Evolutionary conservation across 2,329 filamentous ascomycete genomes (phyloP).

Genomic region (Hypomyces rosellus): DNA sequence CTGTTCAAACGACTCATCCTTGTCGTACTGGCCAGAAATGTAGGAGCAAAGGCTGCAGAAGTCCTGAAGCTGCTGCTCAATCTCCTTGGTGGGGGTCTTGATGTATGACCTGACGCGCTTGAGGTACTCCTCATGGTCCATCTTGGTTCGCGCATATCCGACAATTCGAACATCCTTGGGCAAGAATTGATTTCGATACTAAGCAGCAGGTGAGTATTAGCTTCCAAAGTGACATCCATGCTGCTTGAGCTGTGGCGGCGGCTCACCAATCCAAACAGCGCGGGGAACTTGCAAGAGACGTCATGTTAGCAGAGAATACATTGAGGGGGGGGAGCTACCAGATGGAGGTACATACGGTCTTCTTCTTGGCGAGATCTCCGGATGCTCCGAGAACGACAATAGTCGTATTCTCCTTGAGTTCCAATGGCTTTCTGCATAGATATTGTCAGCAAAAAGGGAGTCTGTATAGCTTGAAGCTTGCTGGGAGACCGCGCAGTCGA

Average conservation of each 20-base stretch:
- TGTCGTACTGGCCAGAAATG: slow-evolving; percentile 94
- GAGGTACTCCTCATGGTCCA: slow-evolving; percentile 95
- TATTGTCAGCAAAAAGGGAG: slow-evolving; percentile 9
- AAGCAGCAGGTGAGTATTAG: slow-evolving; percentile 15
- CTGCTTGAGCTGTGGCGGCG: not conserved
- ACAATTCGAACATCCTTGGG: slow-evolving; percentile 94
- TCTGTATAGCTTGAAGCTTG: not conserved
- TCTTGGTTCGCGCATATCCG: slow-evolving; percentile 98
- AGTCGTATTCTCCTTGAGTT: slow-evolving; percentile 97
- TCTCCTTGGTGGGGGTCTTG: slow-evolving; percentile 96
- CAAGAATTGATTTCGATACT: slow-evolving; percentile 99
- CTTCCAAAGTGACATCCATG: not conserved
- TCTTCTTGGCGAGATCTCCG: slow-evolving; percentile 98
- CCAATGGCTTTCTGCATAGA: slow-evolving; percentile 58
- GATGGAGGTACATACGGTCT: slow-evolving; percentile 63
- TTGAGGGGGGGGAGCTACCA: slow-evolving; percentile 12
- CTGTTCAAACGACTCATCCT: slow-evolving; percentile 86
- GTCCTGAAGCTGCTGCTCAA: slow-evolving; percentile 88
- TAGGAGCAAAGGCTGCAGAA: slow-evolving; percentile 89
- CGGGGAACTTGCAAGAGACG: slow-evolving; percentile 69
- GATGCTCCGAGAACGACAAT: slow-evolving; percentile 96
- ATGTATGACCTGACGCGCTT: slow-evolving; percentile 95
- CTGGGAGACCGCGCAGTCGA: not conserved
- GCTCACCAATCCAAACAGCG: slow-evolving; percentile 93
- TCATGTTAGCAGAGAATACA: slow-evolving; percentile 7